Evolutionary conservation across 2,329 filamentous ascomycete genomes (phyloP), one percentile per base, ranked within the genome.

Genomic region (Xylaria sp.): DNA sequence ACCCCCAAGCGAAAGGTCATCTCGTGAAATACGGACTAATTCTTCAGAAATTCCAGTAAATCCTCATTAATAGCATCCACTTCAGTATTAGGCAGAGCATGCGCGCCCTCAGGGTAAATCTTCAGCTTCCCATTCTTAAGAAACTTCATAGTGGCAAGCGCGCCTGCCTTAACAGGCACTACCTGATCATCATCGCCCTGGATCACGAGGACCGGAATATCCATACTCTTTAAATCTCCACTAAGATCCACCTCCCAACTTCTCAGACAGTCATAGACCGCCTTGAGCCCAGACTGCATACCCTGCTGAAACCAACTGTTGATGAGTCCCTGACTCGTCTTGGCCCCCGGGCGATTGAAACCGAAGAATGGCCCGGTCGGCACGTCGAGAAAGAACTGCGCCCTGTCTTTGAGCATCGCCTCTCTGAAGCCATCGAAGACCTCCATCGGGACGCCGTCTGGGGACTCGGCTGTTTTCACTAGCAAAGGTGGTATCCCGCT

Each of bases 341-440:
- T 13, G 54, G 38, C 26, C 4, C 57, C 57, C 10, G 57, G 40
- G 6, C 57, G 57, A 59, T 59, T 59, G 57, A 59, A 59, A 15
- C 57, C 57, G 13, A 59, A 59, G 57, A 59, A 59, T 28, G 57
- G 57, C n/a, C 57, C 57, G 7, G 57, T 59, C 2, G 57, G 57
- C 57, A 59, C 57, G 28, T 59, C 57, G 5, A 59, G 42, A 42
- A 59, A 59, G 42, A 59, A 59, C 28, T 59, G 57, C 57, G 57
- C 57, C 3, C 57, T 28, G 6, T 59, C 42, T 10, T 48, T 59
- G 42, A 59, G 42, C 57, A 48, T 59, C 11, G 57, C 57, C 20
- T 9, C 42, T 42, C 57, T 33, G n/a, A 59, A 59, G n/a, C 57
- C 57, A n/a, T 59, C 42, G 57, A 59, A 59, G 57, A 59, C 57